phyloP scores from a whole-genome alignment of 495 filamentous ascomycete genomes.

The Massariosphaeria phaeospora region DNA sequence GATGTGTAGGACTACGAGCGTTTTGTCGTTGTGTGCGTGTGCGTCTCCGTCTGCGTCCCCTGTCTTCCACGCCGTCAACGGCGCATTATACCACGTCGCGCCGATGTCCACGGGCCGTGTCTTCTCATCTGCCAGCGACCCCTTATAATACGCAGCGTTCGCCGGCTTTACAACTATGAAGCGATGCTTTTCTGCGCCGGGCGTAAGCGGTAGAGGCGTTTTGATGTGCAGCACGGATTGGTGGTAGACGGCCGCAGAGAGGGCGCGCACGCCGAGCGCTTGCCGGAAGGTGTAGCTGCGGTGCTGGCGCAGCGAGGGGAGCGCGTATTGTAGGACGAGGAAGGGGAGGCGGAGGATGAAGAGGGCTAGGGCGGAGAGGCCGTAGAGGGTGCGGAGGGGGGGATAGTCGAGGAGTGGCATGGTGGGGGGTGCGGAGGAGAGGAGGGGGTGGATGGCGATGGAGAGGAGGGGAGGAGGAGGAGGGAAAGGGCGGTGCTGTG shows the following conservation, averaged over 20 bases:
- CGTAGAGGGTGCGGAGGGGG: slow-evolving; percentile 40
- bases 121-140: slow-evolving; percentile 32
- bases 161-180: slow-evolving; percentile 36
- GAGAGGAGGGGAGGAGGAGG: neutral
- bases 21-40: neutral
- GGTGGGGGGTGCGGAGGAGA: neutral
- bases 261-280: slow-evolving; percentile 34
- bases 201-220: slow-evolving; percentile 32
- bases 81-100: slow-evolving; percentile 41
- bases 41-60: no score
- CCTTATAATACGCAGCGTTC: slow-evolving; percentile 26
- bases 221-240: slow-evolving; percentile 26
- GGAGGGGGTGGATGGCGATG: neutral
- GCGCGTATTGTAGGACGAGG: slow-evolving; percentile 35
- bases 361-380: slow-evolving; percentile 32
- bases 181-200: slow-evolving; percentile 36
- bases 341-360: slow-evolving; percentile 35
- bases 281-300: slow-evolving; percentile 37
- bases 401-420: slow-evolving; percentile 33
- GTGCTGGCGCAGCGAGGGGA: slow-evolving; percentile 32
- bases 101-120: slow-evolving; percentile 38
- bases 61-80: neutral
- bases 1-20: slow-evolving; percentile 48
- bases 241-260: slow-evolving; percentile 32
- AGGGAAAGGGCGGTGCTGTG: no score